Evolutionary conservation across 352 stramenopile species (phyloP).

Genomic region (Phytophthora sp.): DNA sequence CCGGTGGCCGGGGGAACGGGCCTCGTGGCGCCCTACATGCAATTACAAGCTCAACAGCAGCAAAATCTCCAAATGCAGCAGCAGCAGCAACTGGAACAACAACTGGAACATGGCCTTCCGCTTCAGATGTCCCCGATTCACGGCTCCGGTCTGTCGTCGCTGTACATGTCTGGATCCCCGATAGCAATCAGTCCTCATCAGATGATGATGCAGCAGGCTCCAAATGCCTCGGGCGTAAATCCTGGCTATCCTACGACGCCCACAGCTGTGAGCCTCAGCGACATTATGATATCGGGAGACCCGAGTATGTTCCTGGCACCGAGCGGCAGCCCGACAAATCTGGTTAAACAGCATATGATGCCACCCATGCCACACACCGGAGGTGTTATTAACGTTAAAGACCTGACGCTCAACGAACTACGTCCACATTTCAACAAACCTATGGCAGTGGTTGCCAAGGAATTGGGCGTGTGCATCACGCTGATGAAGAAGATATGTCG

Average conservation of each 20-base stretch:
- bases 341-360: slow-evolving; percentile 57
- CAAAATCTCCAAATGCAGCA: slow-evolving; percentile 47
- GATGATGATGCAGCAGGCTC: slow-evolving; percentile 40
- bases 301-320: slow-evolving; percentile 47
- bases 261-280: slow-evolving; percentile 41
- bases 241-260: slow-evolving; percentile 35
- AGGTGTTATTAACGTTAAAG: slow-evolving; percentile 73
- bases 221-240: slow-evolving; percentile 22
- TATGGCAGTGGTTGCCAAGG: slow-evolving; percentile 82
- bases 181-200: slow-evolving; percentile 42
- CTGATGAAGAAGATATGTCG: slow-evolving; percentile 91
- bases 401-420: slow-evolving; percentile 83
- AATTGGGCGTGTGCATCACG: slow-evolving; percentile 86
- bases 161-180: slow-evolving; percentile 42
- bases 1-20: slow-evolving; percentile 34
- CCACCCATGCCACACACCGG: slow-evolving; percentile 40
- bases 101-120: slow-evolving; percentile 26
- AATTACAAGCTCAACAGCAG: slow-evolving; percentile 41
- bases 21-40: slow-evolving; percentile 46
- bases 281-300: slow-evolving; percentile 57
- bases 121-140: slow-evolving; percentile 41
- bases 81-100: slow-evolving; percentile 38
- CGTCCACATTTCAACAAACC: slow-evolving; percentile 87
- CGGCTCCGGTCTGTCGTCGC: slow-evolving; percentile 29
- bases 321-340: slow-evolving; percentile 41